Percentiles rank a stretch among this genome's conserved stretches.
Conservation (phyloP, 2,329 filamentous ascomycete genomes). For the Stagonosporopsis tanaceti region DNA sequence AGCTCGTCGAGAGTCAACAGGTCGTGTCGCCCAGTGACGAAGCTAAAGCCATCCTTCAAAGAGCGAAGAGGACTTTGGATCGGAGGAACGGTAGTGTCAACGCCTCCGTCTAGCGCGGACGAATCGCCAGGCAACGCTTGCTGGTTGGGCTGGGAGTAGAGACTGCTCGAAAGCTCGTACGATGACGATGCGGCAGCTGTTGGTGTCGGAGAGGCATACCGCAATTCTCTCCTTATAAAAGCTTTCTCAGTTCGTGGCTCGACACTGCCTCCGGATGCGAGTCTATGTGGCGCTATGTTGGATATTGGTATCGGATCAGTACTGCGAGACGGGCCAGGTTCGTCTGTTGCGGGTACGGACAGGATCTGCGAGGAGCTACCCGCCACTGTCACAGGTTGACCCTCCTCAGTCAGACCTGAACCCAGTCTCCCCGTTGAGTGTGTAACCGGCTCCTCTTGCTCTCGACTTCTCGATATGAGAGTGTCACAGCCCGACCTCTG, state of each 20-base stretch:
- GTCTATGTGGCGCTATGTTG: background rate
- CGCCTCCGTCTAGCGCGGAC: constrained; percentile 8
- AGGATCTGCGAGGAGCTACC: background rate
- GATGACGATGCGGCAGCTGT: background rate
- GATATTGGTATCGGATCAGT: background rate
- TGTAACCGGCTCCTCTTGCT: background rate
- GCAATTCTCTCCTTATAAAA: background rate
- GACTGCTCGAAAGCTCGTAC: constrained; percentile 2
- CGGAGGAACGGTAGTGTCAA: background rate
- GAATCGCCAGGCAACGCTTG: background rate
- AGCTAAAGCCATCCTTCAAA: background rate
- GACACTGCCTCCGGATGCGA: background rate
- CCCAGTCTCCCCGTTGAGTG: background rate
- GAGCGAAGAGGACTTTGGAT: background rate
- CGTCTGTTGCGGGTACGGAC: background rate
- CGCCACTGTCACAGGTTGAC: background rate
- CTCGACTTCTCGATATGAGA: background rate
- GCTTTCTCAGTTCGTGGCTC: background rate
- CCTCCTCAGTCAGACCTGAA: background rate
- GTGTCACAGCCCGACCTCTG: background rate
- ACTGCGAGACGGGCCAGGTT: background rate
- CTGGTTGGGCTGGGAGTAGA: constrained; percentile 1
- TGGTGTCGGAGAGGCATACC: background rate
- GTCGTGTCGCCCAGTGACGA: background rate
- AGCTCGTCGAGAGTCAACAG: background rate